Evolutionary conservation across 257 asterid genomes (phyloP).

Genomic region (Cruciata laevipes): DNA sequence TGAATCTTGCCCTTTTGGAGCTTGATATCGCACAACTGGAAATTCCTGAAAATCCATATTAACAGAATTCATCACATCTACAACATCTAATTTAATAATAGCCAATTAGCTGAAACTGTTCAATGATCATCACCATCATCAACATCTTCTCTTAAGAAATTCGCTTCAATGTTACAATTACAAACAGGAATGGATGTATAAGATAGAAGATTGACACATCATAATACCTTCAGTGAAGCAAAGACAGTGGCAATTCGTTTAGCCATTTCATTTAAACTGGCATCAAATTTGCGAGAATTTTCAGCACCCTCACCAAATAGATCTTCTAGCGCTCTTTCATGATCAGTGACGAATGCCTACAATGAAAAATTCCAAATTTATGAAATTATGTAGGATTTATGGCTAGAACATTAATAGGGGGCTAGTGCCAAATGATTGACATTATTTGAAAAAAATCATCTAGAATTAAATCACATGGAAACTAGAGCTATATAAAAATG

Average conservation of each 20-base stretch:
- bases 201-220: background rate
- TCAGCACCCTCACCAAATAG: slow-evolving; percentile 67
- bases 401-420: background rate
- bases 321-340: slow-evolving; percentile 82
- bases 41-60: slow-evolving; percentile 43
- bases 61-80: background rate
- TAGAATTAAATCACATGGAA: background rate
- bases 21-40: slow-evolving; percentile 76
- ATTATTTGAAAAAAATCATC: background rate
- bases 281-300: slow-evolving; percentile 48
- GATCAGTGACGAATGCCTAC: slow-evolving; percentile 90
- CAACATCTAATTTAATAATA: background rate
- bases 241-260: slow-evolving; percentile 80
- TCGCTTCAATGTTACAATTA: background rate
- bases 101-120: too few species aligned
- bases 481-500: background rate
- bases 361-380: slow-evolving; percentile 15
- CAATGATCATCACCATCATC: background rate
- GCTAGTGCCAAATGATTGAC: background rate
- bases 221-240: slow-evolving; percentile 88
- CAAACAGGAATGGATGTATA: background rate
- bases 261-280: slow-evolving; percentile 72
- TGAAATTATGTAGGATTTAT: slow-evolving; percentile 3
- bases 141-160: background rate
- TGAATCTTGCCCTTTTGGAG: slow-evolving; percentile 46